phyloP scores from a whole-genome alignment of 352 stramenopile species.

The Pythium utonaiense region DNA sequence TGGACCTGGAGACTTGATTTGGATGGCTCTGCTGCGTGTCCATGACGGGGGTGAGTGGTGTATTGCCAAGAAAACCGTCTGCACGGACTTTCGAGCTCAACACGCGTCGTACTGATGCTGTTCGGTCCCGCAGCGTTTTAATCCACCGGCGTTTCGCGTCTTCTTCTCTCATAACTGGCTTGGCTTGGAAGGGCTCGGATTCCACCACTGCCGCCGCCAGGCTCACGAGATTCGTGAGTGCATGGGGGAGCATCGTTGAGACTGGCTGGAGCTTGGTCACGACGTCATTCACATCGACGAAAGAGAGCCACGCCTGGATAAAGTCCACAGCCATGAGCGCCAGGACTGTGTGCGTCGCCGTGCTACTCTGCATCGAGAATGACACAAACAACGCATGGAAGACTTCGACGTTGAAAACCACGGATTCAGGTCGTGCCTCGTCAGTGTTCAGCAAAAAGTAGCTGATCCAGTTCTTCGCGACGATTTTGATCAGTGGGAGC shows the following conservation, averaged over 20 bases:
- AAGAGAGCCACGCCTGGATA: neutral
- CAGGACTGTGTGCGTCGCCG: neutral
- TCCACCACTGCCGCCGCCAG: neutral
- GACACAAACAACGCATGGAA: slow-evolving; percentile 15
- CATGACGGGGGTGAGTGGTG: no score
- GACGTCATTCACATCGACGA: neutral
- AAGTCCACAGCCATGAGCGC: neutral
- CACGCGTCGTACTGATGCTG: neutral
- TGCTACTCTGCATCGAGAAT: neutral
- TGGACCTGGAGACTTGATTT: no score
- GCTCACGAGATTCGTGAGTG: neutral
- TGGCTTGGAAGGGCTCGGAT: neutral
- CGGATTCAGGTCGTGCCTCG: neutral
- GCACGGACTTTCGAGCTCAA: neutral
- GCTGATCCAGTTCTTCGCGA: neutral
- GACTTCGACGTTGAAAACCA: slow-evolving; percentile 35
- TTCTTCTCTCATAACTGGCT: neutral
- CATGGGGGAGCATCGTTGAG: neutral
- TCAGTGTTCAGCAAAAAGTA: neutral
- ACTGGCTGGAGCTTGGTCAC: neutral
- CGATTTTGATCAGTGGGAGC: neutral
- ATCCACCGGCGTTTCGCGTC: neutral
- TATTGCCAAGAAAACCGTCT: no score
- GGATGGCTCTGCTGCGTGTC: no score
- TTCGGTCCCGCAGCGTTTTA: neutral